These are phyloP conservation scores for Botrytis hyacinthi DNA, from an alignment of 2,329 filamentous ascomycete species.

Conservation along the genomic window DNA sequence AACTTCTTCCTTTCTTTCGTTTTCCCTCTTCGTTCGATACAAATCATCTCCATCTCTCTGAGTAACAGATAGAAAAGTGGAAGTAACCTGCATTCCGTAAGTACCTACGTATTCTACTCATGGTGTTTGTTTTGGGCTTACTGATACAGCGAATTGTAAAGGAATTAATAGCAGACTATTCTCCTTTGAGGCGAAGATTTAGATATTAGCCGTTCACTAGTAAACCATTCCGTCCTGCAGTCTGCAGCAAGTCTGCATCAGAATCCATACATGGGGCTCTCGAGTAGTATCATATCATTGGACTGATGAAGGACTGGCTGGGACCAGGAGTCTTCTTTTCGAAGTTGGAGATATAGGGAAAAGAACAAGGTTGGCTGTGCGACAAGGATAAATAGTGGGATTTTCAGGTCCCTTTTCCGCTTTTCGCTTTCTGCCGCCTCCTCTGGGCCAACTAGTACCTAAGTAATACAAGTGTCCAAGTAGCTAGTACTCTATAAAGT, in stretches of 20 bases:
- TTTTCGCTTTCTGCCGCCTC: neutral
- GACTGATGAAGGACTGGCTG: conserved; percentile 24
- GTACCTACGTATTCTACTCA: neutral
- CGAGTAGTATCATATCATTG: conserved; percentile 28
- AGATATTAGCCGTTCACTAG: conserved; percentile 10
- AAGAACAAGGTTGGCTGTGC: neutral
- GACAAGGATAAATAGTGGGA: conserved; percentile 2
- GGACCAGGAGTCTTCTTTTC: conserved; percentile 15
- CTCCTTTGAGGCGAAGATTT: conserved; percentile 1
- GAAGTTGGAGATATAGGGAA: conserved; percentile 21
- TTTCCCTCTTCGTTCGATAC: neutral
- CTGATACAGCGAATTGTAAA: neutral
- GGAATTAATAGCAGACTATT: neutral
- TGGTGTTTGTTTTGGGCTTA: conserved; percentile 1
- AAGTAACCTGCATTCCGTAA: neutral
- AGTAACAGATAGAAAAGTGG: neutral
- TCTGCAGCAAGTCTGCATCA: neutral
- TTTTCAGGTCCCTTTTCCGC: neutral
- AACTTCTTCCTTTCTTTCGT: neutral
- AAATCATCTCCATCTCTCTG: neutral
- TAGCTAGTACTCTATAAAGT: neutral
- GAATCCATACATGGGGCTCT: conserved; percentile 27
- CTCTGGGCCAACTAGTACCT: neutral
- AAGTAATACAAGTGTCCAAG: neutral
- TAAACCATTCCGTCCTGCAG: neutral